phyloP scores from a whole-genome alignment of 1,284 basidiomycete species.

The Rhizoctonia solani region DNA sequence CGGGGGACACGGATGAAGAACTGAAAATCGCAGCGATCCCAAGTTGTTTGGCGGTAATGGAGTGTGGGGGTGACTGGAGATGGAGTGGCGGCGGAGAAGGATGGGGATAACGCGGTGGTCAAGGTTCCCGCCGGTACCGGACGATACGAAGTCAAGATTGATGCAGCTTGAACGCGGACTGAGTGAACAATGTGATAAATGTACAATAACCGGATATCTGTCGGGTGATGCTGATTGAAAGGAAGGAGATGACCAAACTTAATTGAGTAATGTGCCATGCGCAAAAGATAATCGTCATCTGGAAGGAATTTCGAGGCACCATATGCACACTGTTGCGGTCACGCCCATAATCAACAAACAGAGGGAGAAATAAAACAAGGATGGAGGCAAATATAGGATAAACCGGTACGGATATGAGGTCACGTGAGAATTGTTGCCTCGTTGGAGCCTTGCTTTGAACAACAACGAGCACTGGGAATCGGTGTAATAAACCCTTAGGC shows the following conservation, averaged over 20 bases:
- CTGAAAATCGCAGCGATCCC: conserved; percentile 22
- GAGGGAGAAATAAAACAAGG: too few relatives aligned
- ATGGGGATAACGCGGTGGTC: neutral
- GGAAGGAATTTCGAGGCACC: too few relatives aligned
- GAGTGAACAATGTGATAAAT: neutral
- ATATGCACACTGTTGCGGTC: too few relatives aligned
- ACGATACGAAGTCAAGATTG: conserved; percentile 4
- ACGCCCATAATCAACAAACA: too few relatives aligned
- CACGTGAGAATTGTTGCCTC: conserved; percentile 29
- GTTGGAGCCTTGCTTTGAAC: conserved; percentile 13
- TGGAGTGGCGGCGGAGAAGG: conserved; percentile 1
- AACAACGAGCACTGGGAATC: conserved; percentile 3
- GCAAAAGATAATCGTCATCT: too few relatives aligned
- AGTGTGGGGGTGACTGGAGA: conserved; percentile 1
- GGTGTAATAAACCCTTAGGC: conserved; percentile 26
- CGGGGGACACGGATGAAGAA: conserved; percentile 22
- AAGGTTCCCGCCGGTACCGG: conserved; percentile 19
- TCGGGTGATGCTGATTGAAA: too few relatives aligned
- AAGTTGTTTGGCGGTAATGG: conserved; percentile 15
- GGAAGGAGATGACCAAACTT: too few relatives aligned
- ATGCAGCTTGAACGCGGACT: conserved; percentile 1
- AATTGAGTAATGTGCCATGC: too few relatives aligned
- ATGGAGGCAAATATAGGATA: too few relatives aligned
- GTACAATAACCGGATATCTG: too few relatives aligned
- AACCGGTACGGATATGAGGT: conserved; percentile 5